Conservation (phyloP, 331 rosid genomes). For the Saraca asoca region DNA sequence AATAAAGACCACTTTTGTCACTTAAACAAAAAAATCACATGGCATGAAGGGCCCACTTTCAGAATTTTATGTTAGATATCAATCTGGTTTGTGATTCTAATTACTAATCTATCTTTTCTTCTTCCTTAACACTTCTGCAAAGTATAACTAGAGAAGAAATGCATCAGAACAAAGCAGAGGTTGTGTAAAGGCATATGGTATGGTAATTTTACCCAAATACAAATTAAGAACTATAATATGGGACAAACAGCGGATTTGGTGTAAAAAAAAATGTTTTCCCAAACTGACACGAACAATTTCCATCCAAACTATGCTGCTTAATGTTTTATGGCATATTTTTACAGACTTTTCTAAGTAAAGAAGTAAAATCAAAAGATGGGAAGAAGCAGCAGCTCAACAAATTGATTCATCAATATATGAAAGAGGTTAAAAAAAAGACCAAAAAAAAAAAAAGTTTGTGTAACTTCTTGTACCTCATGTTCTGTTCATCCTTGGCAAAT, state of each 20-base stretch:
- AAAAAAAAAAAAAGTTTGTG: slow-evolving; percentile 37
- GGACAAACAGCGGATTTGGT: slow-evolving; percentile 13
- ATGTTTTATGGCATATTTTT: slow-evolving; percentile 33
- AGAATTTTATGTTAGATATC: slow-evolving; percentile 20
- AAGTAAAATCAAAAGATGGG: slow-evolving; percentile 25
- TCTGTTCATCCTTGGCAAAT: slow-evolving; percentile 58
- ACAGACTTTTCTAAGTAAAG: slow-evolving; percentile 38
- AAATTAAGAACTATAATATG: slow-evolving; percentile 1
- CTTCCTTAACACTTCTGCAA: slow-evolving; percentile 20
- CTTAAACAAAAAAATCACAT: slow-evolving; percentile 37
- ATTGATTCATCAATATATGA: slow-evolving; percentile 31
- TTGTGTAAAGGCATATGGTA: background rate
- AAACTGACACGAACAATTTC: slow-evolving; percentile 29
- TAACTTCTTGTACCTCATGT: slow-evolving; percentile 49
- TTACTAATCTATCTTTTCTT: background rate
- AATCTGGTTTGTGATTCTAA: slow-evolving; percentile 14
- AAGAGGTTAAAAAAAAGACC: slow-evolving; percentile 5
- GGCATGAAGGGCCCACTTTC: slow-evolving; percentile 33
- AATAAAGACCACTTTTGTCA: slow-evolving; percentile 37
- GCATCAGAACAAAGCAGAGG: too few species aligned
- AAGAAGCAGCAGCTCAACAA: slow-evolving; percentile 36
- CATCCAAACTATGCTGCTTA: slow-evolving; percentile 32
- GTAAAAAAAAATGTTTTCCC: slow-evolving; percentile 27
- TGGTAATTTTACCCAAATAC: background rate
- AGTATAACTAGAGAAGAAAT: slow-evolving; percentile 20